Evolutionary conservation across 306 rosid species (phyloP).

Genomic region (Cicer pinnatifidum): DNA sequence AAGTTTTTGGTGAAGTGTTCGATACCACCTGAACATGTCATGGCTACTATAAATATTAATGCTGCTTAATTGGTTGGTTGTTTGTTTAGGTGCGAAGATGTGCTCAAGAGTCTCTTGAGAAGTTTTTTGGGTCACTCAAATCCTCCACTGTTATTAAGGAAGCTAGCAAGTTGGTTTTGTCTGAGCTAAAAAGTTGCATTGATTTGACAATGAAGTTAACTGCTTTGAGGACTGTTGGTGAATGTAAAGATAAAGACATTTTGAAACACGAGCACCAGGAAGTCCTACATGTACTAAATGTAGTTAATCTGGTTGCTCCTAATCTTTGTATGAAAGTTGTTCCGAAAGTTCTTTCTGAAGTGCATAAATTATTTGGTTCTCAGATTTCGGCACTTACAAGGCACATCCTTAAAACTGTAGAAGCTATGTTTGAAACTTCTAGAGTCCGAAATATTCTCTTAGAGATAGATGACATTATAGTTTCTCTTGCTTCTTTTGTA

Average conservation of each 20-base stretch:
- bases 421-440: conserved; percentile 64
- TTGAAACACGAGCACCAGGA: conserved; percentile 62
- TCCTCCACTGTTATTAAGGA: conserved; percentile 59
- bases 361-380: conserved; percentile 56
- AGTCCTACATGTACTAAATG: conserved; percentile 70
- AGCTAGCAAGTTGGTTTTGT: conserved; percentile 79
- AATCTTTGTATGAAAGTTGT: conserved; percentile 62
- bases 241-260: conserved; percentile 46
- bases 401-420: conserved; percentile 65
- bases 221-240: conserved; percentile 46
- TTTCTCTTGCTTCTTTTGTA: conserved; percentile 67
- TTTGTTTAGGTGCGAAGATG: conserved; percentile 76
- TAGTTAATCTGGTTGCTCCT: conserved; percentile 67
- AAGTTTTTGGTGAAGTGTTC: neutral
- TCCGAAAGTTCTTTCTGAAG: conserved; percentile 60
- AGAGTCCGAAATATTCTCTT: conserved; percentile 52
- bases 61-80: conserved; percentile 24
- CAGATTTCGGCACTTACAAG: conserved; percentile 63
- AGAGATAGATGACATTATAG: conserved; percentile 57
- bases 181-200: conserved; percentile 64
- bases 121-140: conserved; percentile 59
- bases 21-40: neutral
- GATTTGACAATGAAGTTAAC: conserved; percentile 55
- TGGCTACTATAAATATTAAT: neutral
- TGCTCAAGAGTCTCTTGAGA: conserved; percentile 81